Evolutionary conservation across 805 yeast genomes (phyloP), one percentile per base, ranked within the genome.

Genomic region (Kluyveromyces dobzhanskii): DNA sequence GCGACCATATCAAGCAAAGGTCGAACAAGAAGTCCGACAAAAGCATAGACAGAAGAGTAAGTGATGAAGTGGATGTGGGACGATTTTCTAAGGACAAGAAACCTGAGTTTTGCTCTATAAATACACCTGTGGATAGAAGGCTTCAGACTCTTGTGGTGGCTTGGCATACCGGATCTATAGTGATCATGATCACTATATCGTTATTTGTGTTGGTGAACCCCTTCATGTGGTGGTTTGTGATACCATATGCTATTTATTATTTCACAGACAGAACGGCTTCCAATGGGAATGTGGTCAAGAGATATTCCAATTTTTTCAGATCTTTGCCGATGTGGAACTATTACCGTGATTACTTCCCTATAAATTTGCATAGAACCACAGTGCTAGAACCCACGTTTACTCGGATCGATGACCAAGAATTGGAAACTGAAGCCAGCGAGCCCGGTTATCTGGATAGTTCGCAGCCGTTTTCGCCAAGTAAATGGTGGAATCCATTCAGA

Each of bases 321-420:
- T 69, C 72, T 23, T 51, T 75, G 26, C 50, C 62, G 6, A 46
- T 84, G 14, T 90, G 92, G 86, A 74, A 69, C 44, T 72, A 77
- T 60, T 87, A 82, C 56, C 78, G 80, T 32, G 64, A 70, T 33
- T 92, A 86, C 61, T 92, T 83, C 62, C 97, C 97, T 0, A 75
- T 92, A 16, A 60, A 59, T 0, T 63, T 87, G 10, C 81, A 77
- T 59, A 83, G 80, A 53, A 70, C 90, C 0, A 66, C 65, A 3
- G 83, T 79, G 12, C 63, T 88, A 38, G 73, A 73, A 44, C 96
- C 97, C 2, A 80, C 95, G 0, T 79, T 79, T 50, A 67, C 74
- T 1, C 61, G 61, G 17, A 62, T 46, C 4, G 51, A 50, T 21
- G 35, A 47, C 10, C 37, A 37, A 17, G 49, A 50, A 38, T 57